Conservation (phyloP, 768 basidiomycete genomes). For the Scleroderma bovista region DNA sequence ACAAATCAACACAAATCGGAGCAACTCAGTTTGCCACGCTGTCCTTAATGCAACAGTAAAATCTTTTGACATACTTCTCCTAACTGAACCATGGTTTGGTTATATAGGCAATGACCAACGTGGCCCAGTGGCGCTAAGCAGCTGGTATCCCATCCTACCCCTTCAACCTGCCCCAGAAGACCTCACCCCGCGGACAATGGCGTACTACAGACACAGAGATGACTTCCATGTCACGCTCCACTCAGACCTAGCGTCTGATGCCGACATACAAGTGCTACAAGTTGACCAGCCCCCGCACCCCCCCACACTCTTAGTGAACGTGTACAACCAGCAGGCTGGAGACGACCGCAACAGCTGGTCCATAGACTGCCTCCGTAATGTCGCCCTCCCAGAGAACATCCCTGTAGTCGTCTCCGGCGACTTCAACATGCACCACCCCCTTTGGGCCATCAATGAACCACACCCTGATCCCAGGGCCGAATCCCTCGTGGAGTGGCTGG, state of each 20-base stretch:
- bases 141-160: not conserved
- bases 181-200: not conserved
- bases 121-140: not conserved
- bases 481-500: no score
- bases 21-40: not conserved
- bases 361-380: no score
- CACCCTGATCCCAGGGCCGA: no score
- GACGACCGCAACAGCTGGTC: no score
- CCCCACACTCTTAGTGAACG: no score
- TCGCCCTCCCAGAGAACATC: no score
- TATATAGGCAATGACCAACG: not conserved
- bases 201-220: not conserved
- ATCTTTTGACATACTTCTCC: not conserved
- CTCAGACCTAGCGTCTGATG: not conserved
- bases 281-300: not conserved
- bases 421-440: no score
- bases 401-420: no score
- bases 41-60: not conserved
- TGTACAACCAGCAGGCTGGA: no score
- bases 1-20: not conserved
- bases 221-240: not conserved
- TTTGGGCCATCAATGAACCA: no score
- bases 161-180: not conserved
- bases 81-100: not conserved
- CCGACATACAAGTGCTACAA: not conserved